Conservation (phyloP, 306 rosid genomes). For the Gastrolobium villosum region DNA sequence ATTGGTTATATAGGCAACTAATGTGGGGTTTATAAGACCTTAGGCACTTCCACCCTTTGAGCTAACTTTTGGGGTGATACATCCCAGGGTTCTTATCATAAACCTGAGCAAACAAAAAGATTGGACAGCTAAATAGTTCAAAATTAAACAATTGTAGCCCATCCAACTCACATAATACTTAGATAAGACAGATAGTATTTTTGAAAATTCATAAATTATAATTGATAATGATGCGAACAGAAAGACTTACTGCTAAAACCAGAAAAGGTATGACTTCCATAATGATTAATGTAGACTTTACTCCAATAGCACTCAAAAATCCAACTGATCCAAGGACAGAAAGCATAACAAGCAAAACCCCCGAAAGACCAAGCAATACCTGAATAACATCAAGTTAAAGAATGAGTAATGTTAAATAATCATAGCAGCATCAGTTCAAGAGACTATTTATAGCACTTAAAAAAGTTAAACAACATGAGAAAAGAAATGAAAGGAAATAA, state of each 20-base stretch:
- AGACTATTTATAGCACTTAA: constrained; percentile 15
- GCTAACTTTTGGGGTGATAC: too few relatives aligned
- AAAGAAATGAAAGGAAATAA: constrained; percentile 16
- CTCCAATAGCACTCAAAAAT: constrained; percentile 92
- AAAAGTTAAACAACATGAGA: constrained; percentile 16
- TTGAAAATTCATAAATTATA: constrained; percentile 29
- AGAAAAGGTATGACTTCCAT: constrained; percentile 99
- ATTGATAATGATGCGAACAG: constrained; percentile 29
- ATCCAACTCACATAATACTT: constrained; percentile 14
- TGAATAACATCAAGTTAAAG: constrained; percentile 51
- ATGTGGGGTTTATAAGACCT: too few relatives aligned
- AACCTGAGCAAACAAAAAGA: neutral
- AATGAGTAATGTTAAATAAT: constrained; percentile 27
- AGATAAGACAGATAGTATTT: neutral
- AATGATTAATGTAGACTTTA: constrained; percentile 93
- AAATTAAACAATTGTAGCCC: neutral
- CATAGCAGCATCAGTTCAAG: constrained; percentile 21
- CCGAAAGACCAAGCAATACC: constrained; percentile 95
- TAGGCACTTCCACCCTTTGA: too few relatives aligned
- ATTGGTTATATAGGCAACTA: too few relatives aligned
- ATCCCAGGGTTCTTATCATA: too few relatives aligned
- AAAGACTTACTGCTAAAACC: constrained; percentile 88
- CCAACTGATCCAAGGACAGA: constrained; percentile 96
- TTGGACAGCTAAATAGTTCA: constrained; percentile 27
- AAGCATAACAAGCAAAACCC: constrained; percentile 88